Base-by-base conservation (phyloP, 345 rosid genomes). In the Brassica nigra region DNA sequence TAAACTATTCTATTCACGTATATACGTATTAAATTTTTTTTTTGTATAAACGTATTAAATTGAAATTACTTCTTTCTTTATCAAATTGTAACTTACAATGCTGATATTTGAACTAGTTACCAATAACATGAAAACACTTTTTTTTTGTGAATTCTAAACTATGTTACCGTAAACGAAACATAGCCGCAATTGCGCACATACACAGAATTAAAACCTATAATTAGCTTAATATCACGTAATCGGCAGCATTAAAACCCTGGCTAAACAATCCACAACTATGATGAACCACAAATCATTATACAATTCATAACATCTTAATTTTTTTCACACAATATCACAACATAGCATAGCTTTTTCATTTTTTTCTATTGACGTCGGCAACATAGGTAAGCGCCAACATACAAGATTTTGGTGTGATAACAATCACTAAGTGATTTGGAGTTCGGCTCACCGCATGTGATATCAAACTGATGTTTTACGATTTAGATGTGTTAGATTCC, bases 381-480 rank as follows among this genome's bases (percentile, higher is more conserved):
- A 64, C 57, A 70, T 62, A 76, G 67, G 47, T 20, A 39, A 67
- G 29, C 44, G 5, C 39, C 66, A 62, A 28, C 18, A 62, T 62
- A 68, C 11, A n/a, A 76, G 52, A 5, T 15, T 3, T 30, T 2
- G 71, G 66, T 23, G 66, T 52, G 64, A 16, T 52, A 37, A 63
- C 66, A 12, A 36, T 66, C 71, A 78, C 66, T 28, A 63, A 16
- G 58, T 16, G 62, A 47, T 47, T 47, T 62, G 75, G 75, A 62
- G 70, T 34, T 49, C 9, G 28, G 29, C 18, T 49, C 18, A 49
- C 18, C 16, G 31, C 75, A 62, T 34, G 63, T 69, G 6, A 18
- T 9, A 12, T 62, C 58, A 61, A 12, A 39, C 3, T 11, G 36
- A 61, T 62, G 4, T 34, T 63, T 58, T 39, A 59, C 69, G 28